Evolutionary conservation across 75 land plant genomes (phyloP), one percentile per base, ranked within the genome.

Genomic region (Selaginella moellendorffii): DNA sequence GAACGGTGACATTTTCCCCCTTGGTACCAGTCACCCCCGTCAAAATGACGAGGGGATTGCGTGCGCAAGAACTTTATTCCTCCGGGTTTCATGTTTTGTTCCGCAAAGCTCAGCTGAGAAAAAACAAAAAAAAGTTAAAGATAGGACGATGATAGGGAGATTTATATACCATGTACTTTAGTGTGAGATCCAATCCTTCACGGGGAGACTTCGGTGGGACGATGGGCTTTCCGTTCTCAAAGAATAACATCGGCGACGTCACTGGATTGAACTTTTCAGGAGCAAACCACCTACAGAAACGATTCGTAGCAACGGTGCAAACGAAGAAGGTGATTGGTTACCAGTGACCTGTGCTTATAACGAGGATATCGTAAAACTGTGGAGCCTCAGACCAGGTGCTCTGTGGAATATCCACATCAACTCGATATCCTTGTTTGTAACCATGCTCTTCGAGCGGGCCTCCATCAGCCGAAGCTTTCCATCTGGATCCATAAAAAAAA

Each of bases 11-110:
- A 88, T 24, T 72, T 79, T 26, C 95, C 95, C 46, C 95, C 95
- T 60, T 82, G 66, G 62, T 88, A 71, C 95, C 95, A 88, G 59
- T 88, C 95, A 75, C 90, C 95, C 71, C 90, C 95, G 79, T 88
- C 95, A 81, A 88, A 88, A 77, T 88, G 95, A 59, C 95, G 72
- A 1, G 95, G 95, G 17, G 95, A 88, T 71, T 88, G 95, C 36
- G 86, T 85, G 8, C 89, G 86, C 25, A 88, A 79, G 30, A 88
- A 63, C 54, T 72, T 79, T 18, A 80, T 54, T 9, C 67, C 65
- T 52, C 61, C 31, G 18, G 72, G 42, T 52, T 52, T 31, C 56
- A 62, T 64, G 23, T 30, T 70, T 66, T 54, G 72, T 66, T 88
- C 86, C 24, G 79, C 73, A 69, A 54, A 88, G 23, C 29, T 1